Base-by-base conservation (phyloP, 768 basidiomycete genomes). In the Lactarius sp. region DNA sequence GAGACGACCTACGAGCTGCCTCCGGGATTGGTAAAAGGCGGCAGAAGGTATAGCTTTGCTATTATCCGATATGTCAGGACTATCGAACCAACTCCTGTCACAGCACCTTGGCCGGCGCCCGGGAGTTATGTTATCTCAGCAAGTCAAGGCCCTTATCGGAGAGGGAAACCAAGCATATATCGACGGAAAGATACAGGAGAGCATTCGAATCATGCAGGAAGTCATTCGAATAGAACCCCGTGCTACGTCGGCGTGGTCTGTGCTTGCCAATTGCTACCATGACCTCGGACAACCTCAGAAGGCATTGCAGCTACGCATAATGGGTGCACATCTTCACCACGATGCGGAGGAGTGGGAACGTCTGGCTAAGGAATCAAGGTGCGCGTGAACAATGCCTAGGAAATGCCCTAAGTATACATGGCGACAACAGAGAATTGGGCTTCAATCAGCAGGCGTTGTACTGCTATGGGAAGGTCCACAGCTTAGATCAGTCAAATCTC, bases 181-280 rank as follows among this genome's bases (percentile, higher is more conserved):
- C 55, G 84, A 88, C 69, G 83, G 78, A 64, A 75, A 92, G 60
- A 75, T 85, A 9, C 75, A 79, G 2, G 81, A 87, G 68, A 87
- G 93, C 1, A 85, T 93, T 41, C 82, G 85, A 20, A 81, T 87
- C 31, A 90, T 94, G 83, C 86, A 88, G 71, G 93, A 98, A 71
- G 91, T 97, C 67, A 93, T 99, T 59, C 85, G 92, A 9, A 92
- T 94, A 60, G 96, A 99, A 72, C 93, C 95, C 2, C 84, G 90
- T 18, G 89, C 93, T 1, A 78, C 81, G 0, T 76, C 84, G 2
- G 90, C 94, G 1, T 99, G 95, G 95, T 84, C 85, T 8, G 91
- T 94, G 0, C 82, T 98, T 6, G 92, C 90, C 2, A 84, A 88
- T 66, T 92, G 91, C 69, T 88, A 93, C 71, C 82, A 85, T 39